phyloP scores from a whole-genome alignment of 345 rosid species.

The Eucalyptus pauciflora region DNA sequence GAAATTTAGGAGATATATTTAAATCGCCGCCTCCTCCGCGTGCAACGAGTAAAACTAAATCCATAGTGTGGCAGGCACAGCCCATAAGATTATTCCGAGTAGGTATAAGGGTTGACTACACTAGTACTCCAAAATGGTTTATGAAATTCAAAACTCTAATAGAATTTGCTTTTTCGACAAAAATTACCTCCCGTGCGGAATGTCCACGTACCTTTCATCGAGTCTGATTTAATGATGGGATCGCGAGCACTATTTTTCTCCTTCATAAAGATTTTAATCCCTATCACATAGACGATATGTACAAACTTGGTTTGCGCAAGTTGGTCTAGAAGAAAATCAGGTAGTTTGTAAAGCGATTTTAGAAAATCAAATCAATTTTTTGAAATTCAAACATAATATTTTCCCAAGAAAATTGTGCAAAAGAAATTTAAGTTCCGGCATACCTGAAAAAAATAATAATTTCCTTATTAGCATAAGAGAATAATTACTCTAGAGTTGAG shows the following conservation, averaged over 20 bases:
- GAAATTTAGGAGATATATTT: background rate
- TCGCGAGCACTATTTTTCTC: background rate
- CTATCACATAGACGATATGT: background rate
- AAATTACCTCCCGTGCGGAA: background rate
- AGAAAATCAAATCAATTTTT: background rate
- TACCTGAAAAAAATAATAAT: background rate
- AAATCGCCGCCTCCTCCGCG: background rate
- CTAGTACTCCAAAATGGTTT: background rate
- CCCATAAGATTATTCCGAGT: background rate
- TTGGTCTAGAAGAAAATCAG: background rate
- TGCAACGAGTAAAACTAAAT: background rate
- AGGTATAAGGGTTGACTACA: background rate
- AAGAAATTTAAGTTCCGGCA: background rate
- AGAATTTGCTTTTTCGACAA: background rate
- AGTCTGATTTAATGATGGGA: background rate
- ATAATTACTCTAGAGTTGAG: background rate
- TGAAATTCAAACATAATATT: background rate
- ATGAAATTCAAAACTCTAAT: background rate
- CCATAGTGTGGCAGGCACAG: background rate
- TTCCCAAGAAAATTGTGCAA: background rate
- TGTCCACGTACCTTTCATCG: background rate
- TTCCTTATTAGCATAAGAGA: background rate
- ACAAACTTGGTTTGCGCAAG: background rate
- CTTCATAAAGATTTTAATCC: background rate
- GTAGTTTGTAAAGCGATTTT: background rate